Evolutionary conservation across 495 filamentous ascomycete genomes (phyloP).

Genomic region (Mytilinidion resinicola): DNA sequence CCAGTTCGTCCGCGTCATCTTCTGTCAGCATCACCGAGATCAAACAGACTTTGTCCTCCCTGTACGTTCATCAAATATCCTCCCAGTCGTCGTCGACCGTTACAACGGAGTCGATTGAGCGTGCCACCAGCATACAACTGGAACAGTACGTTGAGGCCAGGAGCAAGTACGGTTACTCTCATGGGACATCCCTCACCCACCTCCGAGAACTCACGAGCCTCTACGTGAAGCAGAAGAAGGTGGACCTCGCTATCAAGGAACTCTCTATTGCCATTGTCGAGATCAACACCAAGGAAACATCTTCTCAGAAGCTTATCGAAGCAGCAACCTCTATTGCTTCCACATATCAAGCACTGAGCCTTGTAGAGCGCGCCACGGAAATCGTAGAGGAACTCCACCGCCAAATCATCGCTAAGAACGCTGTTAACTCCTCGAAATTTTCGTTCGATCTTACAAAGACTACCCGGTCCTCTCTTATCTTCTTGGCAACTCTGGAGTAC

Average conservation of each 20-base stretch:
- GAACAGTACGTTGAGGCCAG: conserved; percentile 10
- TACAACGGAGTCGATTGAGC: conserved; percentile 13
- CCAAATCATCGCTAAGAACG: conserved; percentile 14
- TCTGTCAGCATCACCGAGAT: conserved; percentile 4
- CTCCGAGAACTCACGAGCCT: conserved; percentile 12
- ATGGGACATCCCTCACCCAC: conserved; percentile 5
- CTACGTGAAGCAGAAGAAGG: conserved; percentile 14
- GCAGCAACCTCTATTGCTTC: conserved; percentile 8
- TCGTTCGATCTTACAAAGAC: conserved; percentile 16
- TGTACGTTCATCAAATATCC: conserved; percentile 11
- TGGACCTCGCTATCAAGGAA: conserved; percentile 12
- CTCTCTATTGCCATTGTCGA: conserved; percentile 1
- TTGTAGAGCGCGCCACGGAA: neutral
- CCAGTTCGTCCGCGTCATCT: conserved; percentile 6
- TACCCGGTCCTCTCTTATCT: conserved; percentile 10
- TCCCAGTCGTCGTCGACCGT: conserved; percentile 1
- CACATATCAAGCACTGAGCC: conserved; percentile 1
- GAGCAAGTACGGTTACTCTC: conserved; percentile 19
- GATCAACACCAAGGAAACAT: conserved; percentile 14
- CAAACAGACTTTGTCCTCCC: conserved; percentile 13
- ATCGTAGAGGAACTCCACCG: conserved; percentile 11
- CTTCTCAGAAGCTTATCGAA: conserved; percentile 13
- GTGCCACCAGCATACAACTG: conserved; percentile 5
- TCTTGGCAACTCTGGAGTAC: conserved; percentile 20
- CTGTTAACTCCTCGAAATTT: conserved; percentile 10